These are phyloP conservation scores for Acrasis kona DNA, from an alignment of 78 protist species.

Conservation along the genomic window DNA sequence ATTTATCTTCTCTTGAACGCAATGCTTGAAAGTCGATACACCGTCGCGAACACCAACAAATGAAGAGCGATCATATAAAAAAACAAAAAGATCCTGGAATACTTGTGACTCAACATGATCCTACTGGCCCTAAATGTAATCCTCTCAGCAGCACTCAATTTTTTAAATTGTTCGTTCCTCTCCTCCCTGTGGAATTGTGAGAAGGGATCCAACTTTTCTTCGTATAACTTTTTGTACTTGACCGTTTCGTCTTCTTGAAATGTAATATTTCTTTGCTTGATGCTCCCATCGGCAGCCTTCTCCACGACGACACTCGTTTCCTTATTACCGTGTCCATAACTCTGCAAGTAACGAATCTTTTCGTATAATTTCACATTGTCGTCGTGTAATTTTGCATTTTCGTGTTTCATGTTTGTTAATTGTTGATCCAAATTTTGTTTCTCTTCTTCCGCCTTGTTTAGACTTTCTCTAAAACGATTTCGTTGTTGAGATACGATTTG, in stretches of 20 bases:
- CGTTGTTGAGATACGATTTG: constrained; percentile 8
- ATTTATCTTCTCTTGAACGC: too few species aligned
- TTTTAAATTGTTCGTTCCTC: background rate
- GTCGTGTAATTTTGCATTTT: background rate
- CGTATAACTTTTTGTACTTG: background rate
- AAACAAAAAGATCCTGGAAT: background rate
- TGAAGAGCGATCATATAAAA: background rate
- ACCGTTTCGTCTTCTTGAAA: background rate
- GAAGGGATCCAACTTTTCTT: background rate
- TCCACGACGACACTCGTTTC: too few species aligned
- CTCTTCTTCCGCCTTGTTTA: background rate
- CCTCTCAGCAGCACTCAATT: background rate
- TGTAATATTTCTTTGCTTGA: too few species aligned
- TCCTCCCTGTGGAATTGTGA: background rate
- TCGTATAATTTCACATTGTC: background rate
- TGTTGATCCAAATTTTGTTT: background rate
- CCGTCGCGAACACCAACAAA: background rate
- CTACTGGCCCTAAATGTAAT: background rate
- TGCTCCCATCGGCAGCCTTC: too few species aligned
- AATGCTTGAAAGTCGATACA: too few species aligned
- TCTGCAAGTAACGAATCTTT: background rate
- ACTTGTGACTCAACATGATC: background rate
- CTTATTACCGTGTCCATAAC: background rate
- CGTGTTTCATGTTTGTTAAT: background rate
- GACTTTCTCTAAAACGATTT: background rate